Conservation (phyloP, 495 filamentous ascomycete genomes). For the Opeltia flavorubescens region DNA sequence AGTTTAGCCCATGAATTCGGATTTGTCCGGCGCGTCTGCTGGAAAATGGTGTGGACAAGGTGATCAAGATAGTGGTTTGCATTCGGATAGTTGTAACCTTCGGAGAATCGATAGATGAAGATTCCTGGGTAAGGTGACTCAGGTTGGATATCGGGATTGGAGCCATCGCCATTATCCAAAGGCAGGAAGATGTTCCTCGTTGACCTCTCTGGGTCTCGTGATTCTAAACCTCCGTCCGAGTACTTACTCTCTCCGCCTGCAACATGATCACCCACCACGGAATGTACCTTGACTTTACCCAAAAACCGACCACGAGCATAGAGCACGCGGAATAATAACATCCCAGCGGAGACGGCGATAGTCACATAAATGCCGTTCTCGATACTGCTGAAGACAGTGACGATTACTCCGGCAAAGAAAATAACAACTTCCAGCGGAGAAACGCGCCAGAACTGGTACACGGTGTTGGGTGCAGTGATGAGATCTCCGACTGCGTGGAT, state of each 20-base stretch:
- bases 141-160: conserved; percentile 72
- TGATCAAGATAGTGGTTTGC: conserved; percentile 81
- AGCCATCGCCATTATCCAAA: conserved; percentile 73
- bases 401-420: conserved; percentile 87
- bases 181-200: conserved; percentile 78
- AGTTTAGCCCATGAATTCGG: conserved; percentile 41
- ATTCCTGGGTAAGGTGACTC: conserved; percentile 78
- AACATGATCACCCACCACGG: conserved; percentile 71
- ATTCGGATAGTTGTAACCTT: conserved; percentile 95
- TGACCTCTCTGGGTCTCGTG: conserved; percentile 18
- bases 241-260: conserved; percentile 47
- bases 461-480: conserved; percentile 82
- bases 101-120: conserved; percentile 95
- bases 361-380: conserved; percentile 90
- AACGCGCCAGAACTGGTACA: conserved; percentile 94
- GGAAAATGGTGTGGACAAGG: conserved; percentile 60
- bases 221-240: conserved; percentile 23
- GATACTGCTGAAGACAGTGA: conserved; percentile 78
- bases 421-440: conserved; percentile 82
- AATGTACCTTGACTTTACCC: conserved; percentile 78
- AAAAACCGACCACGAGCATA: conserved; percentile 80
- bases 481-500: conserved; percentile 95
- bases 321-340: conserved; percentile 77
- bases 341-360: conserved; percentile 53
- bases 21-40: conserved; percentile 65